Base-by-base conservation (phyloP, 2,329 filamentous ascomycete species). In the Cordyceps javanica region DNA sequence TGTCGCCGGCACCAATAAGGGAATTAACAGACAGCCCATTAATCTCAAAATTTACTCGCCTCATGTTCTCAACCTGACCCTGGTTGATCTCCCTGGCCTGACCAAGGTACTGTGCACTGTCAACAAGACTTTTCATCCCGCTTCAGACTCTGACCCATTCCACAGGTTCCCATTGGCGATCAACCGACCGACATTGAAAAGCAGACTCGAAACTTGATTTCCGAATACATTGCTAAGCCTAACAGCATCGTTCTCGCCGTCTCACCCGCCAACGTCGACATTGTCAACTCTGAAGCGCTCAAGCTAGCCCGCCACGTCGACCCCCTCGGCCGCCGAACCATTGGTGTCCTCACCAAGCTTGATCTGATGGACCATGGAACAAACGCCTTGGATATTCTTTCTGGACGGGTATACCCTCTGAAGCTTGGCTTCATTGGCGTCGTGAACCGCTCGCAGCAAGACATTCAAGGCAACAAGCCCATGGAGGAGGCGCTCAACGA, bases 341-440 rank as follows among this genome's bases (percentile, higher is more conserved):
- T 99, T 69, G 94, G 94, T 68, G 93, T 99, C 58, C 81, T 99
- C 60, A 97, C 94, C 60, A 99, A 99, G 76, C 79, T 99, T 62
- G 94, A 99, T 71, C 78, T 99, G 59, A 99, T 99, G 94, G 94
- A 99, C 69, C 93, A 99, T 69, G 94, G 94, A 62, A 99, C 94
- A 58, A 97, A 99, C 68, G 94, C 94, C 16, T 81, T 99, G 65
- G 94, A 99, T 68, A 99, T 99, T 65, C 81, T 99, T n/a, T 95
- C 93, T 7, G 94, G 94, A 3, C 87, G 94, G 26, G 94, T 99
- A 3, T 99, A 99, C 72, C 94, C 94, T 9, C 73, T 99, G 65
- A 99, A 97, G 75, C 83, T 99, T 62, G 94, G 94, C 28, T 99
- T 97, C 71, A 97, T 99, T 65, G 94, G 94, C 60, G 92, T 97